A percentile compares a stretch with the other conserved stretches of the same genome.
Conservation (phyloP, 2,329 filamentous ascomycete species). For the Aspergillus alliaceus region DNA sequence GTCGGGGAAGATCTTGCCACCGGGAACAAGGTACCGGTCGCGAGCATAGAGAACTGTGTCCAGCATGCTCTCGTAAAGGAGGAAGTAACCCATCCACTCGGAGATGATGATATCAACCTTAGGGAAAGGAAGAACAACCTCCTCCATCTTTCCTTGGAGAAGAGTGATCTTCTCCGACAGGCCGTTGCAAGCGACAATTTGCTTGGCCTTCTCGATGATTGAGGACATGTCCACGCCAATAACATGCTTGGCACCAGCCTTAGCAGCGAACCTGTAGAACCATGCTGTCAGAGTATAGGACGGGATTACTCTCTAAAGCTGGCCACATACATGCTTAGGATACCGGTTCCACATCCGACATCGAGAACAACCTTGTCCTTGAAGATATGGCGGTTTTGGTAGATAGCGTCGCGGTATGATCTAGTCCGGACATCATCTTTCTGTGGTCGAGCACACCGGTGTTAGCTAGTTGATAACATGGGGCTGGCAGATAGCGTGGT, state of each 20-base stretch:
- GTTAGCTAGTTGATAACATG: constrained; percentile 2
- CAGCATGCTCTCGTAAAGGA: constrained; percentile 98
- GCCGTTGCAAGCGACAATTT: constrained; percentile 91
- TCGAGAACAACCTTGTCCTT: constrained; percentile 93
- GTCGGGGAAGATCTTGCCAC: constrained; percentile 95
- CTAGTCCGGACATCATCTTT: constrained; percentile 98
- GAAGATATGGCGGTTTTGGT: constrained; percentile 93
- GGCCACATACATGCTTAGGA: constrained; percentile 83
- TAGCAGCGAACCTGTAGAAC: constrained; percentile 80
- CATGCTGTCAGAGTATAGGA: constrained; percentile 16
- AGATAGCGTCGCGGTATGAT: constrained; percentile 96
- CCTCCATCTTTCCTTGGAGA: constrained; percentile 99
- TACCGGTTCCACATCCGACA: constrained; percentile 94
- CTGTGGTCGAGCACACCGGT: constrained; percentile 46
- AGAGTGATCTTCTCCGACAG: constrained; percentile 95
- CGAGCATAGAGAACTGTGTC: constrained; percentile 97
- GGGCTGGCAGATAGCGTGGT: constrained; percentile 9
- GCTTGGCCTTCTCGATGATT: constrained; percentile 96
- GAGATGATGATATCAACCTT: constrained; percentile 99
- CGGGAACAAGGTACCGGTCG: constrained; percentile 83
- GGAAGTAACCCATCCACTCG: constrained; percentile 99
- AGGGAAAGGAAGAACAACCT: constrained; percentile 87
- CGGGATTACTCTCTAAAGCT: not conserved
- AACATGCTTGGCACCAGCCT: constrained; percentile 95
- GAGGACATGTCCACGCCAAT: constrained; percentile 99